These are phyloP conservation scores for Boletus vinaceobasis DNA, from an alignment of 768 basidiomycete genomes.

Conservation along the genomic window DNA sequence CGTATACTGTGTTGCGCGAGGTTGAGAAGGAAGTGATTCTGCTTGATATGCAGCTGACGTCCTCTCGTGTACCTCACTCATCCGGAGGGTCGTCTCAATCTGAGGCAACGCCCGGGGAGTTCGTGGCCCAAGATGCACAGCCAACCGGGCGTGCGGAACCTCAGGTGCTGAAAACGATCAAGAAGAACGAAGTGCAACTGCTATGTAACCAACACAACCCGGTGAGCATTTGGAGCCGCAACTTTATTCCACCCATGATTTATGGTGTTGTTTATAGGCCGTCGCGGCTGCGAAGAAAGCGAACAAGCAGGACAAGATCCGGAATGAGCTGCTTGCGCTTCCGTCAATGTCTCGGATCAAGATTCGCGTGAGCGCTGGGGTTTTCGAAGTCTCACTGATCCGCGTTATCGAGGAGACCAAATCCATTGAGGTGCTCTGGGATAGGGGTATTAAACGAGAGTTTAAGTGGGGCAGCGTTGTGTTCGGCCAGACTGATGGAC, in stretches of 20 bases:
- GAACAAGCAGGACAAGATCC: conserved; percentile 70
- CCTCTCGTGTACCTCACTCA: neutral
- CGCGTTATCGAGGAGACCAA: conserved; percentile 65
- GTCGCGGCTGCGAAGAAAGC: conserved; percentile 73
- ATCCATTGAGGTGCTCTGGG: conserved; percentile 81
- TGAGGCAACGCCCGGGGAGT: neutral
- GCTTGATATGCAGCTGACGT: conserved; percentile 37
- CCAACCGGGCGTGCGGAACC: conserved; percentile 13
- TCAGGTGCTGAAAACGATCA: conserved; percentile 60
- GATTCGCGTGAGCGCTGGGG: conserved; percentile 78
- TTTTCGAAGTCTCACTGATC: conserved; percentile 81
- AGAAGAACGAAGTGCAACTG: conserved; percentile 70
- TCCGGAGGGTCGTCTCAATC: conserved; percentile 1
- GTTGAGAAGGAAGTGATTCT: conserved; percentile 81
- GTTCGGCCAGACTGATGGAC: conserved; percentile 68
- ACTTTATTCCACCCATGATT: neutral
- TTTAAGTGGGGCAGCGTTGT: conserved; percentile 83
- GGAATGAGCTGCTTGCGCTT: conserved; percentile 64
- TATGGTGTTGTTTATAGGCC: conserved; percentile 42
- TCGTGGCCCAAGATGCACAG: neutral
- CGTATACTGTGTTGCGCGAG: conserved; percentile 60
- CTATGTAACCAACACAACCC: conserved; percentile 90
- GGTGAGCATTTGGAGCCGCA: conserved; percentile 44
- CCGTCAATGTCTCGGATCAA: conserved; percentile 74
- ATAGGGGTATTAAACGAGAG: conserved; percentile 65